Base-by-base conservation (phyloP, 1,284 basidiomycete genomes). In the Cerrena zonata region DNA sequence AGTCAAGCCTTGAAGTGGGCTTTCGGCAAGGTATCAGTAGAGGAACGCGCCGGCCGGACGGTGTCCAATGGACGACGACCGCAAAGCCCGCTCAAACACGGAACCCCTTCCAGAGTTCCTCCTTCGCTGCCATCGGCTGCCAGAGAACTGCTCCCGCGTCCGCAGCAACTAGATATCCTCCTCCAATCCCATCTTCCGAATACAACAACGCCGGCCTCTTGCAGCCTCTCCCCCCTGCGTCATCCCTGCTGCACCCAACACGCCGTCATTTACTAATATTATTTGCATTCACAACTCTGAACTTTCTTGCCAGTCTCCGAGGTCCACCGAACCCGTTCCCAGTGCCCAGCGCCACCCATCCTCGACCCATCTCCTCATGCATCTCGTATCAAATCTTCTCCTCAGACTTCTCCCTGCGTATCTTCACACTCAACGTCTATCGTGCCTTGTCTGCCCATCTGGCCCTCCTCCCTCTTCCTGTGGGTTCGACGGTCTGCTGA, bases 51-150 rank as follows among this genome's bases (percentile, higher is more conserved):
- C 44, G 56, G 54, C 44, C 53, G 51, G 39, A 44, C 44, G 47
- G 58, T 55, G 49, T 55, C 57, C 52, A 53, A 58, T 54, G 54
- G 53, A 53, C 63, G 64, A 63, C 63, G 62, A 58, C 56, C 59
- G 58, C 63, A 64, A 64, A 64, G 59, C 56, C 61, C 61, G 61
- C 60, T 50, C 52, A 49, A 45, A 45, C 44, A 45, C 61, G 61
- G 61, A 58, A 53, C 61, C 62, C 59, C 61, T 34, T 34, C n/a
- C n/a, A n/a, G n/a, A n/a, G 30, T 15, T 34, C 30, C 15, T 15
- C 30, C 30, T 62, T 53, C 51, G 52, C 54, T 57, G 51, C 57
- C 53, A 50, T 52, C 57, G 49, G 52, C 54, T 56, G 50, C 56
- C 56, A 52, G 49, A 53, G 55, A 58, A 59, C 51, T 57, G 55